Evolutionary conservation across 441 rosid species (phyloP).

Genomic region (Croton laevigatus): DNA sequence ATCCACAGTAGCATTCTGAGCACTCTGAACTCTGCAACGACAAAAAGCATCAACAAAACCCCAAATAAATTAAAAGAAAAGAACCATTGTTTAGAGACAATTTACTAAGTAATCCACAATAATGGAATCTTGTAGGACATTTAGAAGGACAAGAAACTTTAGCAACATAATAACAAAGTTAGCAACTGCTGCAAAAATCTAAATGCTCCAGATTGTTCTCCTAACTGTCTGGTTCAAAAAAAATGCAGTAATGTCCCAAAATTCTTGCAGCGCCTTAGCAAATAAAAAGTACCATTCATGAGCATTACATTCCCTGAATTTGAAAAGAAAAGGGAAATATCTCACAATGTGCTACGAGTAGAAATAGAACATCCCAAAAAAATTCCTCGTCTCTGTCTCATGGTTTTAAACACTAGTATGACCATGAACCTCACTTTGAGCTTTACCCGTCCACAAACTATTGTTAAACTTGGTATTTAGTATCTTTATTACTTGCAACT

Average conservation of each 20-base stretch:
- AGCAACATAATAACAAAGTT: not conserved
- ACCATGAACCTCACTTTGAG: not conserved
- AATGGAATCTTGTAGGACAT: not conserved
- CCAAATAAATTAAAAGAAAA: conserved; percentile 13
- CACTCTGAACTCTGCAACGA: conserved; percentile 65
- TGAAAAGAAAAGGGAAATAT: not conserved
- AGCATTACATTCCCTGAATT: not conserved
- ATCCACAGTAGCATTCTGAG: conserved; percentile 75
- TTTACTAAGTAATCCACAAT: not conserved
- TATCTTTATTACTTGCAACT: not conserved
- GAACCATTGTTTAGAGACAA: not conserved
- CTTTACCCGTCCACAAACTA: not conserved
- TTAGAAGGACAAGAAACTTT: not conserved
- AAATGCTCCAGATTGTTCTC: not conserved
- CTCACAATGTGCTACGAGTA: not conserved
- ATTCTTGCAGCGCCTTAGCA: not conserved
- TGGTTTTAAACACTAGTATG: not conserved
- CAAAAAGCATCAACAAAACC: conserved; percentile 20
- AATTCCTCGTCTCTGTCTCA: not conserved
- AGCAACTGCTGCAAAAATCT: not conserved
- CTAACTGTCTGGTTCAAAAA: not conserved
- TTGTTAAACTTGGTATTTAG: not conserved
- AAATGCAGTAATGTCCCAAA: not conserved
- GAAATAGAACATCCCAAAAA: not conserved
- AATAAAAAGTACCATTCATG: not conserved